Conservation (phyloP, 164 flowering plant species). For the Aristolochia contorta region DNA sequence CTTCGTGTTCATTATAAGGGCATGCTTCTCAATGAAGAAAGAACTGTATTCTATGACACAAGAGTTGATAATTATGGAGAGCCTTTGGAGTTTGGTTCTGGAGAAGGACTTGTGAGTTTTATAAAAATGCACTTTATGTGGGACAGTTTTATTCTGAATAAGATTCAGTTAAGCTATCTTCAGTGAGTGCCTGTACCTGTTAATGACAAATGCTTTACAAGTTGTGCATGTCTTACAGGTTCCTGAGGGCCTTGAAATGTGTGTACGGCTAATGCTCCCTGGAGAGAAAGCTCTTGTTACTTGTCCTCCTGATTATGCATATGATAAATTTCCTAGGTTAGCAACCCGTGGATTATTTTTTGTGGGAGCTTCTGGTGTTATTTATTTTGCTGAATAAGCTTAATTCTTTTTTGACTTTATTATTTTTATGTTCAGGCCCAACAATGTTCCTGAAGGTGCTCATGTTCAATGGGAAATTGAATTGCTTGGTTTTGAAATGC, state of each 20-base stretch:
- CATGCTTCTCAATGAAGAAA: conserved; percentile 67
- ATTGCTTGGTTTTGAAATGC: conserved; percentile 91
- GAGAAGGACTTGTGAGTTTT: conserved; percentile 90
- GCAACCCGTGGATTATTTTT: not conserved
- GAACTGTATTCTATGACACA: conserved; percentile 75
- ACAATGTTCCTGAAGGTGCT: conserved; percentile 87
- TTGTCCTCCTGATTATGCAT: conserved; percentile 99
- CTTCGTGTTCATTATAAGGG: conserved; percentile 85
- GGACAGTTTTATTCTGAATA: not conserved
- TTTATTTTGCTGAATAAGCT: too few relatives aligned
- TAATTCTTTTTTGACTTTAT: too few relatives aligned
- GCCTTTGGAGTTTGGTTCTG: conserved; percentile 89
- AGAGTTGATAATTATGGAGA: conserved; percentile 73
- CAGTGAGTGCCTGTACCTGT: too few relatives aligned
- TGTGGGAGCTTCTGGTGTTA: too few relatives aligned
- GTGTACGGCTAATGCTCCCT: conserved; percentile 91
- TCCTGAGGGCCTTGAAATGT: conserved; percentile 98
- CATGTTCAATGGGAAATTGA: conserved; percentile 93
- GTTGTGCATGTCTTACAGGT: conserved; percentile 35
- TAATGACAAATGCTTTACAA: not conserved
- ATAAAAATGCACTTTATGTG: not conserved
- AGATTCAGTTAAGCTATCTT: too few relatives aligned
- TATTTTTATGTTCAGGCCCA: conserved; percentile 44
- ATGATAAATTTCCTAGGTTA: conserved; percentile 90
- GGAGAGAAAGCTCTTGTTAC: conserved; percentile 85